Conservation (phyloP, 2,329 filamentous ascomycete genomes). For the Hymenoscyphus linearis region DNA sequence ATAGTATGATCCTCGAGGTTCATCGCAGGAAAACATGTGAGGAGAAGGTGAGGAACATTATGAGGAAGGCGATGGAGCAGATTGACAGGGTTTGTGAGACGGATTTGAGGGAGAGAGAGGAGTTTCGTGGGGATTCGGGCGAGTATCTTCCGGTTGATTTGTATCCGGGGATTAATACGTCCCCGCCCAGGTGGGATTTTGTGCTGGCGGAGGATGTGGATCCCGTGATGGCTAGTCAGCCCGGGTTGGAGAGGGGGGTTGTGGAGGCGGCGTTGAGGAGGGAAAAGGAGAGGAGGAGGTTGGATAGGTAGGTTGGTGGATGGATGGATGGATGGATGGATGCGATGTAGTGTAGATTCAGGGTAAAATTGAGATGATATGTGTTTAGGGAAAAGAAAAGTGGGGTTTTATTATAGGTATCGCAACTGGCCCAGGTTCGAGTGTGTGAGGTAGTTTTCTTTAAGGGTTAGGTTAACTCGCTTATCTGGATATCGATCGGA, state of each 20-base stretch:
- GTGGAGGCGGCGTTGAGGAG: slow-evolving; percentile 26
- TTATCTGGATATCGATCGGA: too few species aligned
- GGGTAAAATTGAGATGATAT: too few species aligned
- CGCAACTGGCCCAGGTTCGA: too few species aligned
- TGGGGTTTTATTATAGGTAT: too few species aligned
- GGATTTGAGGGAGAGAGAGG: slow-evolving; percentile 68
- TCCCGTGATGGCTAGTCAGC: slow-evolving; percentile 16
- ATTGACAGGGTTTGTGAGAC: slow-evolving; percentile 69
- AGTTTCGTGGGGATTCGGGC: slow-evolving; percentile 76
- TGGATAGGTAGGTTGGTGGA: too few species aligned
- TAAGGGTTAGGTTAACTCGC: too few species aligned
- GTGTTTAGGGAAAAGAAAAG: too few species aligned
- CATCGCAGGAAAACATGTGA: slow-evolving; percentile 69
- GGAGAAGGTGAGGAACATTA: slow-evolving; percentile 66
- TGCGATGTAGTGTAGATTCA: too few species aligned
- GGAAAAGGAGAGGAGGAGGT: slow-evolving; percentile 23
- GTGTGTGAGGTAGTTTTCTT: too few species aligned
- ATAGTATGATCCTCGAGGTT: slow-evolving; percentile 77
- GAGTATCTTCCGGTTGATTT: slow-evolving; percentile 84
- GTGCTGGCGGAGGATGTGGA: slow-evolving; percentile 14
- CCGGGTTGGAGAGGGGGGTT: slow-evolving; percentile 20
- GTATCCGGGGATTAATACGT: slow-evolving; percentile 69
- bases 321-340: too few species aligned
- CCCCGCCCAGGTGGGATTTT: slow-evolving; percentile 28
- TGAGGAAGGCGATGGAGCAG: slow-evolving; percentile 71